These are phyloP conservation scores for Corchorus olitorius DNA, from an alignment of 345 rosid genomes.

Conservation along the genomic window DNA sequence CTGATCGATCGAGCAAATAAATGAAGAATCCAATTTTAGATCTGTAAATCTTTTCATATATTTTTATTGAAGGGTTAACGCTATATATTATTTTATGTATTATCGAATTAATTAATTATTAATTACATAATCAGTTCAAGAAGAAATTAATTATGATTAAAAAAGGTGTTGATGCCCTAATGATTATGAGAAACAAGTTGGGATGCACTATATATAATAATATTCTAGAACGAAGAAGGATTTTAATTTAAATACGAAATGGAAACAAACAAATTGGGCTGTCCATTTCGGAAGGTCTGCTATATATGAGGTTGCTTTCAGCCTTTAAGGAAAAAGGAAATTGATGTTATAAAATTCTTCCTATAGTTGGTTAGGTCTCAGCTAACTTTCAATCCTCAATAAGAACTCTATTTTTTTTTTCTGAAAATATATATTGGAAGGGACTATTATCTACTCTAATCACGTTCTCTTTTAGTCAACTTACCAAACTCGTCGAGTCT, in stretches of 20 bases:
- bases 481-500: background rate
- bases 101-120: no score
- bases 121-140: no score
- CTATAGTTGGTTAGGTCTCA: background rate
- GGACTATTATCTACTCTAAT: background rate
- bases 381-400: slow-evolving; percentile 1
- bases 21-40: background rate
- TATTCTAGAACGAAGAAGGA: background rate
- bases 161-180: no score
- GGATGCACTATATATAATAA: background rate
- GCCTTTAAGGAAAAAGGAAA: background rate
- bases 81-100: no score
- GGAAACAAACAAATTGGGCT: background rate
- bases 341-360: background rate
- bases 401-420: background rate
- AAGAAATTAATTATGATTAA: no score
- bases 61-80: no score
- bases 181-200: background rate
- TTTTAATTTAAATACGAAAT: background rate
- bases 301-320: background rate
- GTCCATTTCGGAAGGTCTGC: background rate
- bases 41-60: background rate
- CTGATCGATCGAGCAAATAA: background rate
- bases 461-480: background rate
- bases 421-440: background rate